Evolutionary conservation across 371 early-diverging fungal species (phyloP).

Genomic region (Apophysomyces variabilis): DNA sequence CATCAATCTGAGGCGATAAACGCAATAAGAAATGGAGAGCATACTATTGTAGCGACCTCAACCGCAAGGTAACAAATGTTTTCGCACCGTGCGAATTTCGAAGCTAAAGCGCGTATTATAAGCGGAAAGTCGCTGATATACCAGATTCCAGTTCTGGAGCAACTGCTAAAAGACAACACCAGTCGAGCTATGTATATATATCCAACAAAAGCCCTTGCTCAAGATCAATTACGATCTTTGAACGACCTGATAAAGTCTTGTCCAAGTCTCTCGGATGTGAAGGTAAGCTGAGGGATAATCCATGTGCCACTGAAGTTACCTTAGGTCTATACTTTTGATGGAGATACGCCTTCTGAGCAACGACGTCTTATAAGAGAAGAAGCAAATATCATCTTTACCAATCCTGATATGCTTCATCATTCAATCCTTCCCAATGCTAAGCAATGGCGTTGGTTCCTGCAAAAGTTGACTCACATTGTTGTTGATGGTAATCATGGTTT

Average conservation of each 20-base stretch:
- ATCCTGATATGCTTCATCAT: conserved; percentile 84
- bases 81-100: neutral
- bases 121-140: conserved; percentile 86
- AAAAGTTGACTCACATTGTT: conserved; percentile 61
- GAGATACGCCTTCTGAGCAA: conserved; percentile 50
- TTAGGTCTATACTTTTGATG: conserved; percentile 48
- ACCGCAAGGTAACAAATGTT: conserved; percentile 62
- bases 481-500: conserved; percentile 64
- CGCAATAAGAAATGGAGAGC: conserved; percentile 39
- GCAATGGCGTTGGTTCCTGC: conserved; percentile 63
- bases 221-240: conserved; percentile 72
- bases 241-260: conserved; percentile 33
- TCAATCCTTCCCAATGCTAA: conserved; percentile 66
- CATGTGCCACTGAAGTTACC: neutral
- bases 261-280: conserved; percentile 24
- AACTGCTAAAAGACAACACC: conserved; percentile 41
- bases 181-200: conserved; percentile 66
- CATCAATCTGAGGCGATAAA: conserved; percentile 76
- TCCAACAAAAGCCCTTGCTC: conserved; percentile 81
- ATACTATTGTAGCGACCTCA: conserved; percentile 71
- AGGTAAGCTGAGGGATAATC: neutral
- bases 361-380: conserved; percentile 52
- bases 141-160: conserved; percentile 69
- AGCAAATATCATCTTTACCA: conserved; percentile 74
- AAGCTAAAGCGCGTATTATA: neutral